Evolutionary conservation across 805 yeast species (phyloP), one percentile per base, ranked within the genome.

Genomic region (Barnettozyma vustinii): DNA sequence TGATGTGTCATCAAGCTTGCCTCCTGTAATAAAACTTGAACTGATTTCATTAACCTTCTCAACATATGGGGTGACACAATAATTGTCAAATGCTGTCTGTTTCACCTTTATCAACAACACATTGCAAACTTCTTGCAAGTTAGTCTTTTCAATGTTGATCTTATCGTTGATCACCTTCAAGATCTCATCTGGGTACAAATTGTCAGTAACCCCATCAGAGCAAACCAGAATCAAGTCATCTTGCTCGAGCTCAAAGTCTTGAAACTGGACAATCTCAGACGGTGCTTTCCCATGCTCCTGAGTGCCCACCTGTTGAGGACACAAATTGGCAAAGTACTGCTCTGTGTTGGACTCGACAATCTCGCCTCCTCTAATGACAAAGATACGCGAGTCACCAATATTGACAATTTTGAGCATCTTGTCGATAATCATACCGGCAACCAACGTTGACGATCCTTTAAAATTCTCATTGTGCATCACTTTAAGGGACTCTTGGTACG

Each of bases 291-390:
- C 60, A 25, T 68, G 56, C 6, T 75, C 67, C 37, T 75, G 79
- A 0, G 83, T 77, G 1, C 83, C 83, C 8, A 77, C 74, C 53
- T 77, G 83, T 52, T 71, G 67, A 6, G 83, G 83, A 58, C 81
- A 77, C 48, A 76, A 56, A 8, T 63, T 67, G 2, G 73, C 60
- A 7, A 69, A 65, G 69, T 76, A 68, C 52, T 74, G 80, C 50
- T 73, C 79, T 50, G 69, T 68, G 56, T 75, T 77, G 2, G 74
- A 60, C 37, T 60, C 61, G 16, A 74, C 60, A 19, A 77, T 62
- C 42, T 70, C 64, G 1, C 75, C 77, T 37, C 74, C 68, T 48
- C 83, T 60, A 20, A 77, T 67, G n/a, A 77, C 63, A 56, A 68
- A 76, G 18, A 77, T 49, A 54, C 71, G 72, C 4, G 77, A 72